A percentile compares a stretch with the other conserved stretches of the same genome.
Conservation (phyloP, 352 stramenopile genomes). For the Phytophthora sansomeana region DNA sequence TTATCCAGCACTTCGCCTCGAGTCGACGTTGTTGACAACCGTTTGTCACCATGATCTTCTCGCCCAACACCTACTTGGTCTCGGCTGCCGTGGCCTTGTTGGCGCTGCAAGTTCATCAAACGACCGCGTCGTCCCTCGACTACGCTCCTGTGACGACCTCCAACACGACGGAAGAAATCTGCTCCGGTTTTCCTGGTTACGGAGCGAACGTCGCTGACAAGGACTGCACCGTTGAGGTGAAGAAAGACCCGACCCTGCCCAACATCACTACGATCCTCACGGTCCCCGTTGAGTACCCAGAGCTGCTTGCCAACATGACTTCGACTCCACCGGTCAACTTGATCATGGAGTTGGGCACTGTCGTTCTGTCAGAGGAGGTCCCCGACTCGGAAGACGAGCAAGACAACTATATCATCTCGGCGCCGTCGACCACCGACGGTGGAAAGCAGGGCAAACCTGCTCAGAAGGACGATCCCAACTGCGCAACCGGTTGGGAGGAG, state of each 20-base stretch:
- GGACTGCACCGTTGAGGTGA: slow-evolving; percentile 8
- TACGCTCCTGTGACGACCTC: slow-evolving; percentile 13
- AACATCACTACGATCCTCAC: slow-evolving; percentile 6
- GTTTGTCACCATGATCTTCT: slow-evolving; percentile 12
- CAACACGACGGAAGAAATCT: slow-evolving; percentile 9
- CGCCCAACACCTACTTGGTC: slow-evolving; percentile 1
- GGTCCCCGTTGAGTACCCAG: slow-evolving; percentile 8
- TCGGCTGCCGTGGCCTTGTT: slow-evolving; percentile 6
- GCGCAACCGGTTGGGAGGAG: not conserved
- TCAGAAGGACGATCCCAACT: not conserved
- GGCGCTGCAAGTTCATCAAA: slow-evolving; percentile 5
- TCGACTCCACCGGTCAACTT: not conserved
- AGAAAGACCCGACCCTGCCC: slow-evolving; percentile 2
- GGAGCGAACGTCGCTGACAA: slow-evolving; percentile 13
- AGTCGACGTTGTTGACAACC: not conserved
- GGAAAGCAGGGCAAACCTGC: not conserved
- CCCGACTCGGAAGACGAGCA: not conserved
- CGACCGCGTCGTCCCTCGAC: not conserved
- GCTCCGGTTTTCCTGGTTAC: not conserved
- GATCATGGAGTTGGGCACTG: slow-evolving; percentile 3
- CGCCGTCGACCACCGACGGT: not conserved
- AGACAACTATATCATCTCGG: slow-evolving; percentile 1
- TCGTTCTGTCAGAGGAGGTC: slow-evolving; percentile 3
- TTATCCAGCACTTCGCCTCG: not conserved
- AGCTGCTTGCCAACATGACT: slow-evolving; percentile 17